phyloP scores from a whole-genome alignment of 2,329 filamentous ascomycete species.

The Herpotrichia juniperi region DNA sequence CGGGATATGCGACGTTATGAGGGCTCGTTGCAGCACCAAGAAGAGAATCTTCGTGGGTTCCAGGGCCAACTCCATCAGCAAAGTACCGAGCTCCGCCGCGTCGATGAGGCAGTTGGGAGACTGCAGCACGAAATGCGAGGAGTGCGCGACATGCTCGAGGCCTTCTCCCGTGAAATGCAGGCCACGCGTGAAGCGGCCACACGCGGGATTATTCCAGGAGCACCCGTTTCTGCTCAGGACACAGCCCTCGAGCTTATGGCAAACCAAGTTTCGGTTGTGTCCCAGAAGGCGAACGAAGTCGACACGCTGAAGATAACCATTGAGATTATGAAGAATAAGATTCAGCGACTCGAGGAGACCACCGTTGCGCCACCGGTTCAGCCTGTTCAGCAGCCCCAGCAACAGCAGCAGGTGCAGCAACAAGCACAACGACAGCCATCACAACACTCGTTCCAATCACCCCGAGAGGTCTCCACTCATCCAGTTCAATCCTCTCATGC shows the following conservation, averaged over 20 bases:
- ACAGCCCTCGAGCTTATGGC: slow-evolving; percentile 53
- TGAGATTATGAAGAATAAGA: slow-evolving; percentile 55
- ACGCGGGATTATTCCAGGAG: slow-evolving; percentile 13
- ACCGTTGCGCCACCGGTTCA: slow-evolving; percentile 9
- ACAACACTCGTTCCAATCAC: slow-evolving; percentile 16
- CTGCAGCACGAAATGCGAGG: slow-evolving; percentile 50
- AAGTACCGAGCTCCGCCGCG: slow-evolving; percentile 40
- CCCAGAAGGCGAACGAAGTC: slow-evolving; percentile 53
- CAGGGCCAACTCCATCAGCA: slow-evolving; percentile 35
- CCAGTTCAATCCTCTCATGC: slow-evolving; percentile 21
- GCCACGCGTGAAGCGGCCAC: slow-evolving; percentile 24
- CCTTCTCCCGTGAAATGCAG: slow-evolving; percentile 43
- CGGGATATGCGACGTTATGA: slow-evolving; percentile 38
- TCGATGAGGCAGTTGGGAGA: slow-evolving; percentile 48
- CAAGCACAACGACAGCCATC: slow-evolving; percentile 7
- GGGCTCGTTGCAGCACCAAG: slow-evolving; percentile 30
- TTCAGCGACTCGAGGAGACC: slow-evolving; percentile 47
- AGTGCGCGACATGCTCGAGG: slow-evolving; percentile 44
- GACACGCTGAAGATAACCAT: slow-evolving; percentile 55
- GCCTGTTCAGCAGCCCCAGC: slow-evolving; percentile 1
- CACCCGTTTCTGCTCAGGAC: slow-evolving; percentile 32
- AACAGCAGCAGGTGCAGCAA: neutral
- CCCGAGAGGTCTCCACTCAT: slow-evolving; percentile 19
- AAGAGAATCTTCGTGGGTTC: slow-evolving; percentile 47
- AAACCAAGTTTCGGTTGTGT: slow-evolving; percentile 46